Evolutionary conservation across 129 eudicot species (phyloP), one percentile per base, ranked within the genome.

Genomic region (Cynara cardunculus): DNA sequence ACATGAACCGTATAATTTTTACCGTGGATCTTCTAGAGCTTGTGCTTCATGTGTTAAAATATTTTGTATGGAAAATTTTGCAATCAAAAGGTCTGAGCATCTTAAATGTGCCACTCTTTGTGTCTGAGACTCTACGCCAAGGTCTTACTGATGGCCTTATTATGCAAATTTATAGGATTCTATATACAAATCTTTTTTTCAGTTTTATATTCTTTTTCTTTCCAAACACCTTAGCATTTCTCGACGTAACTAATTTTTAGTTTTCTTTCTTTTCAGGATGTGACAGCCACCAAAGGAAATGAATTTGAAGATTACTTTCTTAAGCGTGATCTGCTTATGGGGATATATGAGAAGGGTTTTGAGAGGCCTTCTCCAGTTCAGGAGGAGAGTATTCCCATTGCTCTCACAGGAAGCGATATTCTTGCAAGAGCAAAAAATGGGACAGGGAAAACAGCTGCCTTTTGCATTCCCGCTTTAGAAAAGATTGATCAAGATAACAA

Each of bases 351-450:
- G 86, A 93, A 93, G 88, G 98, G 98, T 76, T 93, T 93, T 76
- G 98, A 93, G 78, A 90, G 89, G 78, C 98, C 98, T 24, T 93
- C 98, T 68, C 97, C 98, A 49, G 88, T 90, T 79, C 98, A 93
- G 67, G 98, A 93, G 80, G 96, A 93, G 87, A 89, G 96, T 82
- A 91, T 93, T 61, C 97, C 98, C 1, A 91, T 91, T 89, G 96
- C 96, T 72, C 84, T 93, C 7, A 93, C 98, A 24, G 98, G 96
- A 65, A 93, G 98, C 28, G 98, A 93, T 87, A 91, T 93, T 71
- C 88, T 93, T 77, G 98, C 98, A 25, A 85, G 98, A 86, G 98
- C 97, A n/a, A 93, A 93, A 84, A 93, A 91, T 64, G 98, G 98
- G 66, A 93, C 98, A 2, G 98, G 94, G 44, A 93, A 93, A 93